phyloP scores from a whole-genome alignment of 306 rosid genomes.

The Trifolium pratense region DNA sequence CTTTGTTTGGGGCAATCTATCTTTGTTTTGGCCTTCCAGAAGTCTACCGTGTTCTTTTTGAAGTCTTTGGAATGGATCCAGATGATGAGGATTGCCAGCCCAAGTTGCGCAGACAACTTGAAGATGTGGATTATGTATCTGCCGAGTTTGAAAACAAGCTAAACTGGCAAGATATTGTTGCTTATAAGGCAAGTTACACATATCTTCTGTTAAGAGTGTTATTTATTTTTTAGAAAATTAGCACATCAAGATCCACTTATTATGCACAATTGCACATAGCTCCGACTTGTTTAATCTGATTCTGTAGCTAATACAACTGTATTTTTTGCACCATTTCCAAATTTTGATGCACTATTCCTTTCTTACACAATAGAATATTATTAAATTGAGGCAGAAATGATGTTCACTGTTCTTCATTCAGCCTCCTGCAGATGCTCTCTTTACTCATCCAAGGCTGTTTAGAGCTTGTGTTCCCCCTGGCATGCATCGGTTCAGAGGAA shows the following conservation, averaged over 20 bases:
- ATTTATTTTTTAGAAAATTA: conserved; percentile 16
- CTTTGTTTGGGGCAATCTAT: conserved; percentile 95
- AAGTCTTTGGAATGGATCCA: conserved; percentile 97
- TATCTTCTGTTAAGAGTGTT: conserved; percentile 34
- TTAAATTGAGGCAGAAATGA: conserved; percentile 42
- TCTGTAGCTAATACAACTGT: neutral
- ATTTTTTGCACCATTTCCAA: conserved; percentile 22
- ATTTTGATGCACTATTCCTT: conserved; percentile 1
- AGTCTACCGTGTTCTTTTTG: conserved; percentile 95
- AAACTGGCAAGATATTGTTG: conserved; percentile 91
- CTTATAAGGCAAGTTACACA: conserved; percentile 71
- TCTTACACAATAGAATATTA: conserved; percentile 24
- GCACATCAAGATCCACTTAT: conserved; percentile 2
- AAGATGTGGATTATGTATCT: conserved; percentile 93
- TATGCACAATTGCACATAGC: neutral
- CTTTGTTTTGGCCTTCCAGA: conserved; percentile 94
- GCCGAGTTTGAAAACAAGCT: conserved; percentile 84
- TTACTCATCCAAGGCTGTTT: conserved; percentile 91
- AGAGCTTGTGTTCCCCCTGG: conserved; percentile 98
- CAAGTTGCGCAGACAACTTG: conserved; percentile 81
- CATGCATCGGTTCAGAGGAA: conserved; percentile 95
- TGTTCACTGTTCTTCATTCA: conserved; percentile 50
- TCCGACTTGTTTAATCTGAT: conserved; percentile 23
- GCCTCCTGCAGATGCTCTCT: conserved; percentile 98
- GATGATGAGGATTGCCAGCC: conserved; percentile 91